phyloP scores from a whole-genome alignment of 176 grass and related monocot genomes.

The Miscanthus lutarioriparius region DNA sequence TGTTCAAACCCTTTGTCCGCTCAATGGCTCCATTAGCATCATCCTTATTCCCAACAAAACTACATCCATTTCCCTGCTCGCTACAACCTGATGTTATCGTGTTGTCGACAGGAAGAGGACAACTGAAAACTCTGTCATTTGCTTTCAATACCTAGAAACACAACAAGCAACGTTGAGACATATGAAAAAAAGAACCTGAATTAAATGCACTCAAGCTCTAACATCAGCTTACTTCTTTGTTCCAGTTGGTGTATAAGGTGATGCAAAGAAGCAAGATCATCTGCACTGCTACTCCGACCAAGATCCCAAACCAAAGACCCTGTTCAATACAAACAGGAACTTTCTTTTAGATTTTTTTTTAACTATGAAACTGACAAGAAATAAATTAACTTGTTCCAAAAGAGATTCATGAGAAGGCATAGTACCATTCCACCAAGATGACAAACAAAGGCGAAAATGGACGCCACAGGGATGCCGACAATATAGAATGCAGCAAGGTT shows the following conservation, averaged over 20 bases:
- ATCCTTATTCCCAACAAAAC: background rate
- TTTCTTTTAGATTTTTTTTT: background rate
- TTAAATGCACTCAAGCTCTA: background rate
- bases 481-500: constrained; percentile 20
- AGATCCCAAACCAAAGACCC: constrained; percentile 18
- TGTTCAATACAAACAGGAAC: background rate
- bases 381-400: background rate
- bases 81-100: background rate
- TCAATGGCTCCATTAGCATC: background rate
- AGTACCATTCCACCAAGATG: constrained; percentile 22
- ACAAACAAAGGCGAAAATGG: background rate
- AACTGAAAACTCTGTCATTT: constrained; percentile 14
- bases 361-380: background rate
- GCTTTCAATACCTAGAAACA: background rate
- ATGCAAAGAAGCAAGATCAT: constrained; percentile 19
- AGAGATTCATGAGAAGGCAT: background rate
- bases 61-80: background rate
- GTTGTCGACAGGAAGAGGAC: background rate
- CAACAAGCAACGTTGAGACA: background rate
- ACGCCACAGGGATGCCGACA: constrained; percentile 2
- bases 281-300: constrained; percentile 4
- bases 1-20: background rate
- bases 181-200: background rate
- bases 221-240: background rate
- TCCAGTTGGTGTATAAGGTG: constrained; percentile 3